Evolutionary conservation across 148 eudicot species (phyloP).

Genomic region (Polygonum aviculare): DNA sequence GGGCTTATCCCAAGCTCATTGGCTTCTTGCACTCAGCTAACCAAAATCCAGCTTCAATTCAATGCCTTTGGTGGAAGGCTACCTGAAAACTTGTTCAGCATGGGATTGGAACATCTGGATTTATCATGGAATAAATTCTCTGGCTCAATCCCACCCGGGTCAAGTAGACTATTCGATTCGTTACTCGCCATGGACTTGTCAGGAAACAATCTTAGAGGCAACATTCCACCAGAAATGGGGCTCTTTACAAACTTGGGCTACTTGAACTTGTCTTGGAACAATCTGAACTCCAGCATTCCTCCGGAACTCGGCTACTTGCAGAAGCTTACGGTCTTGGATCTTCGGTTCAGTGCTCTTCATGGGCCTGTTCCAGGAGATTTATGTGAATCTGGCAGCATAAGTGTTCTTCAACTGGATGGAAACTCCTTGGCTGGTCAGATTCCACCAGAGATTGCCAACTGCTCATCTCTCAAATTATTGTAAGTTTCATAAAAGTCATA

Average conservation of each 20-base stretch:
- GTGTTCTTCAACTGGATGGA: constrained; percentile 80
- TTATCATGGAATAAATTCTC: constrained; percentile 56
- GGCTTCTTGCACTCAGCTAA: constrained; percentile 33
- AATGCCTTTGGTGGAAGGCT: constrained; percentile 55
- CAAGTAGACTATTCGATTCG: constrained; percentile 46
- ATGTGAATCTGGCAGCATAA: constrained; percentile 66
- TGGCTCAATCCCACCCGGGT: constrained; percentile 57
- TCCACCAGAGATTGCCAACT: constrained; percentile 71
- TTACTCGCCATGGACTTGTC: constrained; percentile 67
- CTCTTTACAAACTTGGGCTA: constrained; percentile 56
- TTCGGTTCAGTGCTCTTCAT: constrained; percentile 42
- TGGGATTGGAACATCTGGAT: constrained; percentile 54
- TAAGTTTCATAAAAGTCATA: constrained; percentile 29
- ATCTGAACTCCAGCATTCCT: constrained; percentile 58
- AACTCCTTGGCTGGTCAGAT: constrained; percentile 66
- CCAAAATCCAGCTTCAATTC: constrained; percentile 33
- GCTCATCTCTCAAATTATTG: constrained; percentile 78
- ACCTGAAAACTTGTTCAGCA: constrained; percentile 51
- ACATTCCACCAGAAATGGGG: constrained; percentile 78
- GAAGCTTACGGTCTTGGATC: constrained; percentile 67
- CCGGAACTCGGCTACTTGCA: constrained; percentile 69
- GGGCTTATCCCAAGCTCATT: constrained; percentile 61
- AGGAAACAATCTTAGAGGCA: constrained; percentile 49
- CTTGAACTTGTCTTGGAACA: constrained; percentile 85
- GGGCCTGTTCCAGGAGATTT: constrained; percentile 70